Base-by-base conservation (phyloP, 257 asterid species). In the Misopates orontium region DNA sequence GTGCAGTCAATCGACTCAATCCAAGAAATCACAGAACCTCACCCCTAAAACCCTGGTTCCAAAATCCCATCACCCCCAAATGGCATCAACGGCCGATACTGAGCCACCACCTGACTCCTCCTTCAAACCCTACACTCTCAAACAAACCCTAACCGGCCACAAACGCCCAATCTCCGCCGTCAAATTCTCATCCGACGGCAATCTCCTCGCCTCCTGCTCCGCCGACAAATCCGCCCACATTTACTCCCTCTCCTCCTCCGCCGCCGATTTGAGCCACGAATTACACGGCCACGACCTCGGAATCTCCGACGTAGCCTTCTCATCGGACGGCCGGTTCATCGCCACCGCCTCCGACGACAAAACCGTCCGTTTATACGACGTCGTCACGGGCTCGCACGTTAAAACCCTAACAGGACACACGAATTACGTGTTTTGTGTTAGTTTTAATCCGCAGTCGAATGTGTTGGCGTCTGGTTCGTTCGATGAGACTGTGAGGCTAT, bases 341-440 rank as follows among this genome's bases (percentile, higher is more conserved):
- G 96, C 97, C 68, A 87, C 99, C 54, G 92, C 97, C 74, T 90
- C 97, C 71, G 99, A 90, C 75, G 99, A 93, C 74, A 81, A 79
- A 56, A 90, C 97, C 62, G 78, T 93, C 64, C 95, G 95, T 41
- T 83, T 93, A 53, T 83, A 91, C 90, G 99, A 93, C 56, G 86
- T 82, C 68, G 44, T 84, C 58, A 81, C 95, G 11, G 97, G 95
- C n/a, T 55, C 95, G 71, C 87, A 56, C 36, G 65, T 93, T 61
- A 93, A 90, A 73, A 93, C 97, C 75, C 84, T 93, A 0, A 71
- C 82, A 2, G 99, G 96, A 13, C 99, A 93, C 78, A 79, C 97
- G 12, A 90, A 93, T 31, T 90, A 86, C 70, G 97, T 84, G 14
- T 87, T 90, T 83, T 93, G 97, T 59, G 86, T 90, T 62, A 83